phyloP scores from a whole-genome alignment of 768 basidiomycete species.

The Suillus decipiens region DNA sequence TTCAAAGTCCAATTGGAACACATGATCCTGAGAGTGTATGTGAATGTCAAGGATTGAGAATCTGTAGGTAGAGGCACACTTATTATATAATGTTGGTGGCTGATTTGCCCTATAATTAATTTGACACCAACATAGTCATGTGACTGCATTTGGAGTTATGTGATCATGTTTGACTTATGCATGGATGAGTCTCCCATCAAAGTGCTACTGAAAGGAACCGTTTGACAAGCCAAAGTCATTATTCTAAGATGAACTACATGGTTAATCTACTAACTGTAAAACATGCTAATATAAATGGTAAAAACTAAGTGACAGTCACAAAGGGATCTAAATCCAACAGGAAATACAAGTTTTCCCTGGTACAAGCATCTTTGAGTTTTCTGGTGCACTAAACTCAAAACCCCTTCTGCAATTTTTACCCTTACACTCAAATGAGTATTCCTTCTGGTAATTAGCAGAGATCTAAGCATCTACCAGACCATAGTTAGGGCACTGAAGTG shows the following conservation, averaged over 20 bases:
- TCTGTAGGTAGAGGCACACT: not conserved
- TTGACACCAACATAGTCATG: not conserved
- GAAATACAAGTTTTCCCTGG: not conserved
- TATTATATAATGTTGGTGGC: not conserved
- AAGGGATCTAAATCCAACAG: not conserved
- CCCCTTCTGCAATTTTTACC: not conserved
- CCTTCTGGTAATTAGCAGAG: not conserved
- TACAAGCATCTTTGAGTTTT: not conserved
- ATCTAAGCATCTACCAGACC: not conserved
- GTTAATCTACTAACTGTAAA: not conserved
- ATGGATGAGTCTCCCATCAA: not conserved
- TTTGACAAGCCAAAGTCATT: not conserved
- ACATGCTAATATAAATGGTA: not conserved
- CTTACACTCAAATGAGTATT: not conserved
- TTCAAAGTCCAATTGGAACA: not conserved
- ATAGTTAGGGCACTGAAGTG: not conserved
- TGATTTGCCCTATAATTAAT: too few species aligned
- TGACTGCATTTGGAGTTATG: too few species aligned
- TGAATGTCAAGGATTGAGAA: conserved; percentile 1
- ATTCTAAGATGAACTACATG: not conserved
- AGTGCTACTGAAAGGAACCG: not conserved
- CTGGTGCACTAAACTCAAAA: not conserved
- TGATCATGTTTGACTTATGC: not conserved
- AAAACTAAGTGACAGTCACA: not conserved
- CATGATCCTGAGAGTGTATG: not conserved